These are phyloP conservation scores for Penicillium sp. DNA, from an alignment of 2,329 filamentous ascomycete genomes.

Conservation along the genomic window DNA sequence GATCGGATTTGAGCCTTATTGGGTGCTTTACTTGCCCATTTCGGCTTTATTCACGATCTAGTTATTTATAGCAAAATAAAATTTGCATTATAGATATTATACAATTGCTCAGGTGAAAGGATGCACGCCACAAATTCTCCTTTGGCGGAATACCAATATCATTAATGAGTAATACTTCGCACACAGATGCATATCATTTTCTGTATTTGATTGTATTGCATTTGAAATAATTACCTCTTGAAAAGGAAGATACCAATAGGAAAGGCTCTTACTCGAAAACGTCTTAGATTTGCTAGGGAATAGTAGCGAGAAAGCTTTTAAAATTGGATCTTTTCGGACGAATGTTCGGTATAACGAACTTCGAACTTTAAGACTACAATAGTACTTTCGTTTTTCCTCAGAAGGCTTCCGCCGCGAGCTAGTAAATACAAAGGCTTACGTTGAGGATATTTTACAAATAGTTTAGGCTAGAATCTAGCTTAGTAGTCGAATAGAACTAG, in stretches of 20 bases:
- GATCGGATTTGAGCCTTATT: too few relatives aligned
- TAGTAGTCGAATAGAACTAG: not conserved
- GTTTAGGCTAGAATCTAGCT: not conserved
- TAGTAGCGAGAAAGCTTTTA: not conserved
- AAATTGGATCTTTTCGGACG: not conserved
- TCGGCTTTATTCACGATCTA: too few relatives aligned
- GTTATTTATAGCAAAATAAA: too few relatives aligned
- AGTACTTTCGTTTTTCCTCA: not conserved
- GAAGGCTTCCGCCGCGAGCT: not conserved
- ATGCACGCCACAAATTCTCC: too few relatives aligned
- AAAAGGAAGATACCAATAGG: not conserved
- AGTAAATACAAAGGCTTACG: not conserved
- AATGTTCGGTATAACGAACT: not conserved
- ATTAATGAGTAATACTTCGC: too few relatives aligned
- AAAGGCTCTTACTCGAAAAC: not conserved
- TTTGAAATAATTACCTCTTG: too few relatives aligned
- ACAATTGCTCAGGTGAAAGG: too few relatives aligned
- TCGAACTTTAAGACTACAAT: not conserved
- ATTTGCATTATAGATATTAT: too few relatives aligned
- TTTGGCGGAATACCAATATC: too few relatives aligned
- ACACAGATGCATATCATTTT: too few relatives aligned
- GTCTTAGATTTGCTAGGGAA: not conserved
- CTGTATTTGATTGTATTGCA: too few relatives aligned
- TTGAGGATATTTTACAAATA: not conserved
- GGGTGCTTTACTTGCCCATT: too few relatives aligned